Evolutionary conservation across 1,284 basidiomycete genomes (phyloP), one percentile per base, ranked within the genome.

Genomic region (Grifola frondosa): DNA sequence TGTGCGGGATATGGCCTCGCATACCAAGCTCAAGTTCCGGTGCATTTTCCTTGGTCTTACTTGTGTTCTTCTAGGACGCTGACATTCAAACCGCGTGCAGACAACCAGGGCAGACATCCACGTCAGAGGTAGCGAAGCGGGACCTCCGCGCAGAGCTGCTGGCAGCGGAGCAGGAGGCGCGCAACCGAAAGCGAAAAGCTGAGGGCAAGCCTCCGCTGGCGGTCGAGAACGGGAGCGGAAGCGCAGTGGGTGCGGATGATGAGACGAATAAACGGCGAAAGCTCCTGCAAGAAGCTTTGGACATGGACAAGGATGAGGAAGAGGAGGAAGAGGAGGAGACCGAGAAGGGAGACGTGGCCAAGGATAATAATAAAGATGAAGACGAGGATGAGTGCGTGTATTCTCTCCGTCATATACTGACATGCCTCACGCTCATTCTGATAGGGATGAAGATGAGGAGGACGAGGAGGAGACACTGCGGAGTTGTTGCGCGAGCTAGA

Each of bases 11-110:
- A 88, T 96, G 76, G 90, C 94, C 4, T 77, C 90, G 4, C 90
- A 97, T 64, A 97, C 93, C 1, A 95, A 95, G 68, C 84, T 97
- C 52, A 97, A 97, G 73, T 97, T 97, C 69, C 82, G 94, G 81
- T 89, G 51, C 39, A 53, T 50, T 25, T 17, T 23, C 23, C 12
- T 17, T 23, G 13, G 16, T 31, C 23, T 12, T 23, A 9, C 24
- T 24, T 28, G 10, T 53, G 17, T 33, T 30, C 39, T 42, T 26
- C 8, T 37, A 12, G 4, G 13, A 20, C 16, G 8, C 6, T 30
- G 36, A 48, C 28, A 36, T 42, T 19, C 41, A 21, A 13, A 11
- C 9, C 21, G 19, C 11, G 29, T 34, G 24, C 49, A 88, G 88
- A 26, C 90, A 94, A 73, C 79, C 85, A 2, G 91, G 91, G 5